Conservation (phyloP, 164 flowering plant species). For the Brasenia schreberi region DNA sequence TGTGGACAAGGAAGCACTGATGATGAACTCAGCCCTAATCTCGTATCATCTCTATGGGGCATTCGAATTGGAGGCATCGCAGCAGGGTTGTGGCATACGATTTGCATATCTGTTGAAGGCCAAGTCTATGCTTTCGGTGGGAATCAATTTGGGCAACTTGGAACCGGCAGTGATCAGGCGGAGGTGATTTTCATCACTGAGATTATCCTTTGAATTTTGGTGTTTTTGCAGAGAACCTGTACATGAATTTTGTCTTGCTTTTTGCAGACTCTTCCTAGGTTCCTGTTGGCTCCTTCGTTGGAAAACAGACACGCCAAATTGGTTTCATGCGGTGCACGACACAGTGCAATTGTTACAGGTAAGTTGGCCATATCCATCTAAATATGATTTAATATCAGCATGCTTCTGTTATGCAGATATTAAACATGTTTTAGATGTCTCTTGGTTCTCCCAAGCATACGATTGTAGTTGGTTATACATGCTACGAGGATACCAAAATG, state of each 20-base stretch:
- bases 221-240: not conserved
- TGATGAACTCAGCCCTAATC: constrained; percentile 77
- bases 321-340: constrained; percentile 92
- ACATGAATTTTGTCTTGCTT: constrained; percentile 9
- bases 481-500: too few relatives aligned
- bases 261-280: constrained; percentile 67
- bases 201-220: not conserved
- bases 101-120: constrained; percentile 80
- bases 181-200: constrained; percentile 36
- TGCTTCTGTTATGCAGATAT: too few relatives aligned
- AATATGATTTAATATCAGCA: too few relatives aligned
- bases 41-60: constrained; percentile 83
- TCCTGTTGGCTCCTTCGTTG: constrained; percentile 64
- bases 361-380: not conserved
- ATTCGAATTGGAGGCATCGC: constrained; percentile 56
- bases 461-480: too few relatives aligned
- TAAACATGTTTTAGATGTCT: too few relatives aligned
- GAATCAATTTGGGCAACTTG: constrained; percentile 98
- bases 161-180: constrained; percentile 90
- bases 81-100: constrained; percentile 94
- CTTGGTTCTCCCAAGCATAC: too few relatives aligned
- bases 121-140: constrained; percentile 94
- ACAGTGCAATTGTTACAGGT: constrained; percentile 77
- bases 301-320: constrained; percentile 51
- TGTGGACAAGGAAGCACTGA: constrained; percentile 98